Base-by-base conservation (phyloP, 805 yeast genomes). In the Teunomyces kruisii region DNA sequence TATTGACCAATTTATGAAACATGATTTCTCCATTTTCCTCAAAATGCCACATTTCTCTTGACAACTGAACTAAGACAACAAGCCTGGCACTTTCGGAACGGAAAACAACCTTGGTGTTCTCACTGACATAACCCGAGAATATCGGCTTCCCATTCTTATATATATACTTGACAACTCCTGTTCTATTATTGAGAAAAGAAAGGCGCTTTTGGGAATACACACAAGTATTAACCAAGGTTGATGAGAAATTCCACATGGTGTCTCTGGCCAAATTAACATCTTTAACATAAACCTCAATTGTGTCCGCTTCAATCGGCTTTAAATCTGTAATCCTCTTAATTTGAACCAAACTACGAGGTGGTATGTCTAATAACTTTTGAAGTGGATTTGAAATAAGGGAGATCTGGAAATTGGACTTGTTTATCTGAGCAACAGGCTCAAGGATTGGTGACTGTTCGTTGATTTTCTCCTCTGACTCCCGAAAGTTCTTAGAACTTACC, bases 11-110 rank as follows among this genome's bases (percentile, higher is more conserved):
- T 64, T 90, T 88, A 62, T 91, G 92, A 62, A 92, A 92, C 79
- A 89, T 80, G 43, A 91, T 86, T 58, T 92, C 97, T 1, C 99
- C 99, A 52, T 86, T 86, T 58, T 91, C 97, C 64, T 94, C 98
- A 64, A 94, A 94, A 62, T 90, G 89, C 95, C 97, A 94, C 97
- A 94, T 94, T 58, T 94, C 99, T 32, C 86, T 78, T 1, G 97
- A 87, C 49, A 91, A 81, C 60, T 94, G 99, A 41, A 94, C 82
- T 50, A 94, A 72, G 40, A 91, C 86, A 12, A 88, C 79, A 45
- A 92, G 69, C 45, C 86, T 80, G 1, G 97, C 95, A 32, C 96
- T 84, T 56, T 92, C 97, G 1, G 97, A 89, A 39, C 99, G 76
- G 61, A 87, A 92, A 0, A 90, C 88, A 24, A 94, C 68, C 52